A percentile compares a stretch with the other conserved stretches of the same genome.
phyloP scores from a whole-genome alignment of 495 filamentous ascomycete species.

The Podospora pseudocomata region DNA sequence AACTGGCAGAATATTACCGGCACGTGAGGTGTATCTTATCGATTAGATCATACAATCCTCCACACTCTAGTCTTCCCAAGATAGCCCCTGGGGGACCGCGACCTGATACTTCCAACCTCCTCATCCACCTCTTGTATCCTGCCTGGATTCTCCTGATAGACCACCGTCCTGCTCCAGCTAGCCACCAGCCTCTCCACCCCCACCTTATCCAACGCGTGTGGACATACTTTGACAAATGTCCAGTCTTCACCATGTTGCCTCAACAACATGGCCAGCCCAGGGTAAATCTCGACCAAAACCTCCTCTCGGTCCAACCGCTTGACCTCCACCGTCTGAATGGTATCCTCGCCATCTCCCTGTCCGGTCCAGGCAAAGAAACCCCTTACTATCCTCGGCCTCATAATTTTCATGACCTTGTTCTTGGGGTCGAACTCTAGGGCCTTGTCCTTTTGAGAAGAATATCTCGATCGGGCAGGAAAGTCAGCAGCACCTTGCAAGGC shows the following conservation, averaged over 20 bases:
- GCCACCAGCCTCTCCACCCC: conserved; percentile 18
- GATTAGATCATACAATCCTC: conserved; percentile 7
- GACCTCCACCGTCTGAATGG: conserved; percentile 8
- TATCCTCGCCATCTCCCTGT: conserved; percentile 10
- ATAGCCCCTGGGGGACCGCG: conserved; percentile 6
- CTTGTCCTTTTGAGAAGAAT: conserved; percentile 11
- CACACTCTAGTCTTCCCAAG: conserved; percentile 11
- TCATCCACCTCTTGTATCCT: neutral
- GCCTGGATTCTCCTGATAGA: conserved; percentile 10
- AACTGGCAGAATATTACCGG: no score
- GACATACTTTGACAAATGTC: conserved; percentile 19
- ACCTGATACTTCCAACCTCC: conserved; percentile 1
- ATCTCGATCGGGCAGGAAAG: conserved; percentile 6
- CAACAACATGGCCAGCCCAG: conserved; percentile 20
- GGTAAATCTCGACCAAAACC: conserved; percentile 22
- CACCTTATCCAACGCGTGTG: conserved; percentile 18
- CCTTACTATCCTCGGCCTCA: conserved; percentile 16
- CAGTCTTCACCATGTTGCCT: conserved; percentile 11
- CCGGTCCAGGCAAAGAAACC: conserved; percentile 20
- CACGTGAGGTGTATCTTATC: neutral
- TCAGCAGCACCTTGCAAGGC: conserved; percentile 7
- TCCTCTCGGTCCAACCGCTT: conserved; percentile 22
- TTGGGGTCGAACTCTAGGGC: conserved; percentile 1
- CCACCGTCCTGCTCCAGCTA: conserved; percentile 19
- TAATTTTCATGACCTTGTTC: conserved; percentile 11